Evolutionary conservation across 129 eudicot species (phyloP), one percentile per base, ranked within the genome.

Genomic region (Saussurea involucrata): DNA sequence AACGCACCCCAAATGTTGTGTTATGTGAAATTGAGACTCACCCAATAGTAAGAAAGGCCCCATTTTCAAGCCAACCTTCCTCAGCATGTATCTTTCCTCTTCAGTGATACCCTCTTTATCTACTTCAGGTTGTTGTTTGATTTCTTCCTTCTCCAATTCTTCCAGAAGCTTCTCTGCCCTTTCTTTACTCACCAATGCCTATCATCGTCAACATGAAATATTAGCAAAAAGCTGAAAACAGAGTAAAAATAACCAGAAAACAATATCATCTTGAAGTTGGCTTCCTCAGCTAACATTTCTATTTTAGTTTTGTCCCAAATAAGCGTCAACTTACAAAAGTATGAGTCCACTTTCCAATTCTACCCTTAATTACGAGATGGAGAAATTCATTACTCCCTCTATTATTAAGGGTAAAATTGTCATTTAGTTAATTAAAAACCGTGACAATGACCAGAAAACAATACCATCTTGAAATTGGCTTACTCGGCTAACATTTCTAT

Each of bases 61-160:
- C 99, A 92, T 92, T 71, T 84, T 88, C 85, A 92, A 78, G 67
- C 94, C 97, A 75, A 95, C 95, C 79, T 83, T 95, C 72, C 96
- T 89, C 74, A 95, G 85, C 97, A 92, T 92, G 75, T 81, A 90
- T 71, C 96, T 89, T 86, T 95, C 99, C 83, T 95, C 99, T 89
- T 95, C 92, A 46, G 94, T 95, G 70, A 95, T 92, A 53, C 96
- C 96, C 82, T 95, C 97, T 80, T 91, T 91, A 83, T 87, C 96
- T 69, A 83, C 78, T 63, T 82, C 94, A 72, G 80, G 61, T 63
- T 78, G 81, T 79, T 86, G 90, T 63, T 82, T 76, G 24, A 79
- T 80, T 73, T 89, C 86, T 75, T 73, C 83, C 76, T 83, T 81
- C 77, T 89, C 94, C 77, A 91, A 78, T 71, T 95, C 87, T 65